A percentile compares a stretch with the other conserved stretches of the same genome.
Evolutionary conservation across 2,329 filamentous ascomycete genomes (phyloP).

Genomic region (Epichloe baconii): DNA sequence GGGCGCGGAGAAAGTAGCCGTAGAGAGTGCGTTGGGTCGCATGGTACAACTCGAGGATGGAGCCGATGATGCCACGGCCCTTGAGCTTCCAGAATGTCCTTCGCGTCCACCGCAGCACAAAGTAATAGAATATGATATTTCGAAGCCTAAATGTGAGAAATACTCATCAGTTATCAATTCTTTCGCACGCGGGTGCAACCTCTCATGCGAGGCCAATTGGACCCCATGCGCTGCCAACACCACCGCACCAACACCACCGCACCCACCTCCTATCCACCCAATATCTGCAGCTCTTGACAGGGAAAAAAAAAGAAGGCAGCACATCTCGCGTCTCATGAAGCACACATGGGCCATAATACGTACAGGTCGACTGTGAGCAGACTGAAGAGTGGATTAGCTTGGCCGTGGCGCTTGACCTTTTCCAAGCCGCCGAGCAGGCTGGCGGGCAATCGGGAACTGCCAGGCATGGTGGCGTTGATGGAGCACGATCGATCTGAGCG

Average conservation of each 20-base stretch:
- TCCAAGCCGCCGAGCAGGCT: slow-evolving; percentile 56
- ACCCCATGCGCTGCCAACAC: background rate
- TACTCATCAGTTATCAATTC: background rate
- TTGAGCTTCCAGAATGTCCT: slow-evolving; percentile 73
- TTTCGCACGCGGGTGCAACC: background rate
- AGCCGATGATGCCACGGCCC: slow-evolving; percentile 77
- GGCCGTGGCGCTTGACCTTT: slow-evolving; percentile 43
- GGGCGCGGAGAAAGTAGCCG: slow-evolving; percentile 71
- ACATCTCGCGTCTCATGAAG: background rate
- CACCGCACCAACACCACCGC: background rate
- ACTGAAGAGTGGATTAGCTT: slow-evolving; percentile 40
- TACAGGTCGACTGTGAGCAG: slow-evolving; percentile 59
- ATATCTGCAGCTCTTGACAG: background rate
- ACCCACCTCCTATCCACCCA: background rate
- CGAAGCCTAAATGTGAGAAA: slow-evolving; percentile 40
- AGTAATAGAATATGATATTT: slow-evolving; percentile 80
- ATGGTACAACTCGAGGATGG: slow-evolving; percentile 60
- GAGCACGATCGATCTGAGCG: background rate
- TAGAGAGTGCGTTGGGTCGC: slow-evolving; percentile 62
- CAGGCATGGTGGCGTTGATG: slow-evolving; percentile 36
- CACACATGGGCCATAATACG: slow-evolving; percentile 17
- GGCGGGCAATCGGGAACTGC: slow-evolving; percentile 56
- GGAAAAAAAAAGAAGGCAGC: too few species aligned
- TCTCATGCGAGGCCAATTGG: background rate
- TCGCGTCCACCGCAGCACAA: slow-evolving; percentile 71